phyloP scores from a whole-genome alignment of 1,284 basidiomycete genomes.

The Baeospora myosura region DNA sequence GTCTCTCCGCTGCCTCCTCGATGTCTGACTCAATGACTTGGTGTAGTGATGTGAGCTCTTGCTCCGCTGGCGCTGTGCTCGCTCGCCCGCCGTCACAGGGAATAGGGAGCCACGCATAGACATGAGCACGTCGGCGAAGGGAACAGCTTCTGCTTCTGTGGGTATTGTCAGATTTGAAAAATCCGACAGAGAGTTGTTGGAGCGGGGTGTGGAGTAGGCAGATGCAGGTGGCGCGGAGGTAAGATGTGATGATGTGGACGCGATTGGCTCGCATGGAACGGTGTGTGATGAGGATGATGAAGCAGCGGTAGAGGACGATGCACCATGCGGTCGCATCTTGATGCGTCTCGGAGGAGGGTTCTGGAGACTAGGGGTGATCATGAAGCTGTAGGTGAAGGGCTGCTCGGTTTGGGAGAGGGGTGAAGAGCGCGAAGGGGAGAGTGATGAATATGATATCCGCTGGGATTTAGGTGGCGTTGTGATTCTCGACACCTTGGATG shows the following conservation, averaged over 20 bases:
- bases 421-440: not conserved
- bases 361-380: slow-evolving; percentile 1
- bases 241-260: not conserved
- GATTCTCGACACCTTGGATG: too few species aligned
- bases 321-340: too few species aligned
- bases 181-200: not conserved
- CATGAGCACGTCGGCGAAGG: slow-evolving; percentile 49
- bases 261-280: not conserved
- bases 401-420: not conserved
- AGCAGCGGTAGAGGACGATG: too few species aligned
- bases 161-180: not conserved
- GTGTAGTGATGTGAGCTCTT: not conserved
- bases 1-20: slow-evolving; percentile 21
- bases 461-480: not conserved
- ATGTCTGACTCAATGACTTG: not conserved
- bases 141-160: slow-evolving; percentile 23
- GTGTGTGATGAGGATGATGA: too few species aligned
- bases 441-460: not conserved
- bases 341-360: not conserved
- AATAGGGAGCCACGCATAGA: slow-evolving; percentile 59
- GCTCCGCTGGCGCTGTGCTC: slow-evolving; percentile 1
- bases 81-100: slow-evolving; percentile 29
- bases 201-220: slow-evolving; percentile 10
- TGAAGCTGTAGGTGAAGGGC: not conserved
- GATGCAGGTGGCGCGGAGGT: not conserved